Base-by-base conservation (phyloP, 2,329 filamentous ascomycete species). In the Calonectria multiphialidica region DNA sequence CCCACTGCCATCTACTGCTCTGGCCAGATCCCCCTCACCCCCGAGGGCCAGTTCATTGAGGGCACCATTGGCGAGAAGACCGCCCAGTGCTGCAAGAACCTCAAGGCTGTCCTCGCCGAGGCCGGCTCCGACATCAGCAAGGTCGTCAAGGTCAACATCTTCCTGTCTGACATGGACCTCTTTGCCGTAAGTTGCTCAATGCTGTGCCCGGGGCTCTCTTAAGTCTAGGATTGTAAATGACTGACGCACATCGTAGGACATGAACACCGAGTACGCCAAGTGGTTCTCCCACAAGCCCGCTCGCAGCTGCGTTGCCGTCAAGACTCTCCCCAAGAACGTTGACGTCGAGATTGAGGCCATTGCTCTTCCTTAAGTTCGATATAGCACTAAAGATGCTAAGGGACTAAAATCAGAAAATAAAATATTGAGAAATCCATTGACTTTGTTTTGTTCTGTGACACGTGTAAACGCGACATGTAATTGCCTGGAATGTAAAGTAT, bases 341-440 rank as follows among this genome's bases (percentile, higher is more conserved):
- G 92, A 95, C 72, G 92, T 98, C 28, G 95, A 98, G 89, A 97
- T 98, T 82, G 95, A 98, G 89, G 94, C 92, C 82, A 93, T 97
- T 87, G 95, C 95, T 69, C 87, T 93, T 68, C 88, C 92, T 74
- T 92, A 84, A 47, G 44, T 30, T 44, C 61, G 33, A 37, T 40
- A 18, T 30, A 28, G 72, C 33, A 21, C n/a, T n/a, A 25, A 1
- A 21, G 4, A n/a, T 13, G 35, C 33, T 28, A 40, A 50, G 13
- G 35, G 28, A 12, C 37, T 37, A 13, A 25, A 33, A 57, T 45
- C 18, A 63, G 33, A 40, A 30, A 55, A 63, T 37, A 62, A 61
- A 55, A 23, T 37, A 45, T 4, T 13, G 12, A 62, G 49, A 21
- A 49, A 35, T 40, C 33, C 33, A 40, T 40, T 50, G 13, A 25